A percentile compares a stretch with the other conserved stretches of the same genome.
Conservation (phyloP, 352 stramenopile genomes). For the Phytopythium mirpurense region DNA sequence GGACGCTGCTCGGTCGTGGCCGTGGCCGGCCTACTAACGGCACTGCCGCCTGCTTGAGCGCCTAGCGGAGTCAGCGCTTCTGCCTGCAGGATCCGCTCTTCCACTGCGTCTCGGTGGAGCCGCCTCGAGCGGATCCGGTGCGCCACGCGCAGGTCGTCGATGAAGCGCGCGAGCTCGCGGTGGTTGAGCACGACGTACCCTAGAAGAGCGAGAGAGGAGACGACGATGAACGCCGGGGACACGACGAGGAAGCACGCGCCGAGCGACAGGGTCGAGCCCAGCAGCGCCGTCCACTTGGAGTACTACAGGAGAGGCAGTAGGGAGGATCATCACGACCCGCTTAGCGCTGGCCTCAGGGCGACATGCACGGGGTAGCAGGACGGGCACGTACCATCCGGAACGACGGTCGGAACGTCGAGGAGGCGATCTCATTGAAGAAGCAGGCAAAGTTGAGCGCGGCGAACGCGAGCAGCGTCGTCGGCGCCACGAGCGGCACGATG, state of each 20-base stretch:
- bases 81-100: conserved; percentile 13
- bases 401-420: conserved; percentile 24
- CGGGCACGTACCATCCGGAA: conserved; percentile 34
- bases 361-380: background rate
- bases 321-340: no score
- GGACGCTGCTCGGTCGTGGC: background rate
- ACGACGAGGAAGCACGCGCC: conserved; percentile 39
- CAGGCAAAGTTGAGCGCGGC: conserved; percentile 46
- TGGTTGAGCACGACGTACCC: conserved; percentile 24
- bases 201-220: conserved; percentile 16
- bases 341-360: no score
- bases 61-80: conserved; percentile 7
- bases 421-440: conserved; percentile 48
- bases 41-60: background rate
- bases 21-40: background rate
- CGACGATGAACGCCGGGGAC: conserved; percentile 28
- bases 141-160: conserved; percentile 19
- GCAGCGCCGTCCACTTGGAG: conserved; percentile 41
- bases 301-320: conserved; percentile 27
- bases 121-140: conserved; percentile 1
- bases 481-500: conserved; percentile 35
- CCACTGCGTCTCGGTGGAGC: conserved; percentile 7
- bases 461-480: conserved; percentile 44
- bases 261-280: conserved; percentile 36
- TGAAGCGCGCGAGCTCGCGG: conserved; percentile 16